Evolutionary conservation across 441 rosid genomes (phyloP), one percentile per base, ranked within the genome.

Genomic region (Populus hybrid): DNA sequence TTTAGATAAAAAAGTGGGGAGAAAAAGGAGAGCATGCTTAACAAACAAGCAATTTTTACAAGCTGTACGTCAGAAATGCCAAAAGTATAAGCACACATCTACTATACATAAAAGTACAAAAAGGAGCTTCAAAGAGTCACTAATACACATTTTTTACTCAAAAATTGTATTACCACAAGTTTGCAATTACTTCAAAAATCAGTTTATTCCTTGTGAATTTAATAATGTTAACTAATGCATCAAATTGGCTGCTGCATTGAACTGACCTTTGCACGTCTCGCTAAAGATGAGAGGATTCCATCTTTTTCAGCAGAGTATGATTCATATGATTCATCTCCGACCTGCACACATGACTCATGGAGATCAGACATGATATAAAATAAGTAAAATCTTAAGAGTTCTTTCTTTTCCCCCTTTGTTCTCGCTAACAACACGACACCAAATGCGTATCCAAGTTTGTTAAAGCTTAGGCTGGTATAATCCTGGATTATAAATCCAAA

Each of bases 241-340:
- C 1, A 74, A 67, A 9, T 9, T 23, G 21, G 4, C 32, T 3
- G 82, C 38, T 36, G 6, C 20, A 81, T 64, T 20, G 69, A 38
- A 83, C 87, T 79, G 35, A 90, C 99, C 99, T 93, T 90, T 73
- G 99, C 99, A 75, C 98, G 98, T 83, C 87, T 92, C 14, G 95
- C 89, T 73, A 95, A 81, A 46, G 99, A 94, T n/a, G 95, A 90
- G 69, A 95, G 92, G 73, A 95, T 94, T 70, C 95, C 97, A 73
- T 94, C 88, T 82, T 87, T 94, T 84, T 95, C 97, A 14, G 95
- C 93, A 70, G 73, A 18, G 81, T 92, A 94, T 50, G 92, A 91
- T 35, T 91, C 97, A 34, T 91, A 94, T 32, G 98, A 95, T 79
- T 90, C 98, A 78, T 92, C 99, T 83, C 99, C 99, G 76, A 88